Evolutionary conservation across 371 early-diverging fungal species (phyloP).

Genomic region (Encephalitozoon hellem): DNA sequence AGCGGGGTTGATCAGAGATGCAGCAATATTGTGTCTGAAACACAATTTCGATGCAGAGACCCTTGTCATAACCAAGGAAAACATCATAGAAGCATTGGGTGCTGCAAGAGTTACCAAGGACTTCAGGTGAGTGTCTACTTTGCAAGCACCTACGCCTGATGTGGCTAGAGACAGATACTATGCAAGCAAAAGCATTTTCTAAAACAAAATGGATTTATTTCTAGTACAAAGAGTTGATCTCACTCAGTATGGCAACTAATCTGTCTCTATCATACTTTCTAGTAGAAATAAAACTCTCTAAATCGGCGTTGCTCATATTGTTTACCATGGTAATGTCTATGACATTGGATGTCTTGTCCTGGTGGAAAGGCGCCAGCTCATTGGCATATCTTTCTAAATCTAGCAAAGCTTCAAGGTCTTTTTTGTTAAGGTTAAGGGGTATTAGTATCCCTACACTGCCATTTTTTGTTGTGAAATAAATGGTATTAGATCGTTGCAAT

Average conservation of each 20-base stretch:
- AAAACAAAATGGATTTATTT: neutral
- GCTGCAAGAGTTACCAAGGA: neutral
- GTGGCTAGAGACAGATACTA: too few relatives aligned
- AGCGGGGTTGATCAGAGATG: conserved; percentile 55
- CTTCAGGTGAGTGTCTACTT: neutral
- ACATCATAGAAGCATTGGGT: neutral
- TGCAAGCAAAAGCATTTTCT: too few relatives aligned
- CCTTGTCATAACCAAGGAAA: neutral
- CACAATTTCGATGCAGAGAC: conserved; percentile 36
- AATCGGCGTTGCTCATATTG: neutral
- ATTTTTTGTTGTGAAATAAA: neutral
- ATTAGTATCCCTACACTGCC: neutral
- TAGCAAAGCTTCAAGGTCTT: neutral
- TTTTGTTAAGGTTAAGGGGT: neutral
- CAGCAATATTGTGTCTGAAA: conserved; percentile 51
- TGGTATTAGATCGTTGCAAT: neutral
- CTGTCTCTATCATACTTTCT: neutral
- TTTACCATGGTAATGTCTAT: neutral
- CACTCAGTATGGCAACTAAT: neutral
- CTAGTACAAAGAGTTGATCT: neutral
- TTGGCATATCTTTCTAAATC: neutral
- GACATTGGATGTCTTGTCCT: neutral
- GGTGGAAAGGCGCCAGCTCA: neutral
- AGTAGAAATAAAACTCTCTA: neutral
- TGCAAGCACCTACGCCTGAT: too few relatives aligned